These are phyloP conservation scores for Penicillium paradoxum DNA, from an alignment of 495 filamentous ascomycete genomes.

Conservation along the genomic window DNA sequence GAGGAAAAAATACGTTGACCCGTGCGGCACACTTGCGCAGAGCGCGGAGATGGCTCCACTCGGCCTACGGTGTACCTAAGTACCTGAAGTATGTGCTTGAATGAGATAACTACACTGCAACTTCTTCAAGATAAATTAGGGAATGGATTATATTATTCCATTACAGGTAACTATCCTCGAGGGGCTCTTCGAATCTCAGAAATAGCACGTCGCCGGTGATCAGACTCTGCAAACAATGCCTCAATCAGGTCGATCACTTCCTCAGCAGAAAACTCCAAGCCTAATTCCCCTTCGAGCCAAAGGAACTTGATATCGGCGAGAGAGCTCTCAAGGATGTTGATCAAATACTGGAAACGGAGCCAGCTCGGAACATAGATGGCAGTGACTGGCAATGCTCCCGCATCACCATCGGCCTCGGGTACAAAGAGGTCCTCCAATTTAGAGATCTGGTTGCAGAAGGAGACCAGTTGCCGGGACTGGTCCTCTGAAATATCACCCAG, in stretches of 20 bases:
- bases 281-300: conserved; percentile 81
- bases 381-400: conserved; percentile 57
- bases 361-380: conserved; percentile 76
- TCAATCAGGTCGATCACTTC: conserved; percentile 86
- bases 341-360: conserved; percentile 85
- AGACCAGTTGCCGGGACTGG: conserved; percentile 74
- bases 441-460: conserved; percentile 66
- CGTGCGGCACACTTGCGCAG: conserved; percentile 42
- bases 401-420: conserved; percentile 40
- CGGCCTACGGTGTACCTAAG: too few relatives aligned
- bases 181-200: conserved; percentile 61
- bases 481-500: conserved; percentile 79
- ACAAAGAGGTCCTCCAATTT: conserved; percentile 71
- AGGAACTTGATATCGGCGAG: conserved; percentile 83
- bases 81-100: too few relatives aligned
- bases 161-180: conserved; percentile 4
- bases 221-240: conserved; percentile 86
- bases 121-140: neutral
- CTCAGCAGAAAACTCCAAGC: conserved; percentile 72
- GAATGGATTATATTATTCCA: neutral
- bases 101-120: neutral
- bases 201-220: conserved; percentile 68
- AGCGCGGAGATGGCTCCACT: conserved; percentile 35
- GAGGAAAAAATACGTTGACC: conserved; percentile 47
- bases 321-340: conserved; percentile 84